Evolutionary conservation across 495 filamentous ascomycete genomes (phyloP).

Genomic region (Aspergillus heteromorphus): DNA sequence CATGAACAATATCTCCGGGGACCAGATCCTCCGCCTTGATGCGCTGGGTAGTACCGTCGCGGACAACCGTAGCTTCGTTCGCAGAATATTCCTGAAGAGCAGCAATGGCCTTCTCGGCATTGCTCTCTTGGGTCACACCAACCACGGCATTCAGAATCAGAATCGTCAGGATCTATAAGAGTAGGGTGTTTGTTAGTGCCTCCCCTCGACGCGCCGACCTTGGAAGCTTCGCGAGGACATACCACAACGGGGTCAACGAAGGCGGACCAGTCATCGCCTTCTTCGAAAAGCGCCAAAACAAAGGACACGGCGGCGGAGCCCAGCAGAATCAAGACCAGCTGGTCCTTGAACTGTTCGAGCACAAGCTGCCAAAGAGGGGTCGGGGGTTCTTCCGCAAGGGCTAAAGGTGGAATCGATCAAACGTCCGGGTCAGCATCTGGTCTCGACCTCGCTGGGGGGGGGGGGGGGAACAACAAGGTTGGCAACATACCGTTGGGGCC

Average conservation of each 20-base stretch:
- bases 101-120: constrained; percentile 96
- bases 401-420: constrained; percentile 41
- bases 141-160: constrained; percentile 94
- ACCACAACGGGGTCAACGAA: constrained; percentile 97
- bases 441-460: not conserved
- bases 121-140: constrained; percentile 97
- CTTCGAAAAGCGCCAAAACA: constrained; percentile 87
- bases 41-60: constrained; percentile 66
- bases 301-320: constrained; percentile 94
- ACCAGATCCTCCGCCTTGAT: constrained; percentile 94
- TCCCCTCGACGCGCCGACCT: not conserved
- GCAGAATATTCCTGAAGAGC: constrained; percentile 99
- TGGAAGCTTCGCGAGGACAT: constrained; percentile 26
- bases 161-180: constrained; percentile 83
- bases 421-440: constrained; percentile 6
- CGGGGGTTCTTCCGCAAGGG: constrained; percentile 92
- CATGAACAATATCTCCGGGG: constrained; percentile 85
- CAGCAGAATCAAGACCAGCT: constrained; percentile 92
- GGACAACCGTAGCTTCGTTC: constrained; percentile 90
- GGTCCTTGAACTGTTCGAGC: constrained; percentile 98
- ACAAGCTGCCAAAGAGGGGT: constrained; percentile 95
- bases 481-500: constrained; percentile 76
- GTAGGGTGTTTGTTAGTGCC: constrained; percentile 9
- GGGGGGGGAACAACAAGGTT: too few relatives aligned
- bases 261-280: constrained; percentile 90